phyloP scores from a whole-genome alignment of 1,284 basidiomycete genomes.

The Meripilus lineatus region DNA sequence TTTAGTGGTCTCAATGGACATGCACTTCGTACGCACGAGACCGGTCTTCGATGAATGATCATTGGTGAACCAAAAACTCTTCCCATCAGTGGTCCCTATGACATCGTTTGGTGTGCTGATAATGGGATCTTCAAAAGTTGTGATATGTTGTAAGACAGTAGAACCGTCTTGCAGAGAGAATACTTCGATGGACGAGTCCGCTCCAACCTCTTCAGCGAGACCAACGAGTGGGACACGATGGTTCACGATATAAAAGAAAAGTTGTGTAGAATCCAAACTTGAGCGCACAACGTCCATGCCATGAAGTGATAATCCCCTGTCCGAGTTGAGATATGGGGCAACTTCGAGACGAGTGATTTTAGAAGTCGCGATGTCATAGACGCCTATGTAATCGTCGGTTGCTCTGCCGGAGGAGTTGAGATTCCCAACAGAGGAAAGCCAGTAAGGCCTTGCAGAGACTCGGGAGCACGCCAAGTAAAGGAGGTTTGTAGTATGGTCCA shows the following conservation, averaged over 20 bases:
- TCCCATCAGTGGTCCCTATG: slow-evolving; percentile 54
- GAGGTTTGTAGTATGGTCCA: slow-evolving; percentile 51
- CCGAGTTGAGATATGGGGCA: slow-evolving; percentile 29
- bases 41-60: slow-evolving; percentile 53
- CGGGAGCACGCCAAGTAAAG: slow-evolving; percentile 72
- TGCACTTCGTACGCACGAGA: slow-evolving; percentile 40
- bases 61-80: slow-evolving; percentile 66
- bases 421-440: slow-evolving; percentile 46
- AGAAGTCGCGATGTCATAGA: slow-evolving; percentile 47
- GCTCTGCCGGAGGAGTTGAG: slow-evolving; percentile 42
- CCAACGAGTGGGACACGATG: slow-evolving; percentile 45
- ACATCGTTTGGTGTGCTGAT: slow-evolving; percentile 71
- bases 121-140: slow-evolving; percentile 51
- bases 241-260: slow-evolving; percentile 67
- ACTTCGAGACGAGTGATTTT: slow-evolving; percentile 43
- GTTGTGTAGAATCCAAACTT: slow-evolving; percentile 37
- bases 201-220: slow-evolving; percentile 45
- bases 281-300: slow-evolving; percentile 71
- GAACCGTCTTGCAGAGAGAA: slow-evolving; percentile 53
- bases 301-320: slow-evolving; percentile 52
- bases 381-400: slow-evolving; percentile 56
- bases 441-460: slow-evolving; percentile 42
- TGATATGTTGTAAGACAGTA: slow-evolving; percentile 43
- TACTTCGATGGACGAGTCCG: slow-evolving; percentile 69
- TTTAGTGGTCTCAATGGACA: too few relatives aligned